Percentiles rank a stretch among this genome's conserved stretches.
These are phyloP conservation scores for Striga asiatica DNA, from an alignment of 257 asterid genomes.

Conservation along the genomic window DNA sequence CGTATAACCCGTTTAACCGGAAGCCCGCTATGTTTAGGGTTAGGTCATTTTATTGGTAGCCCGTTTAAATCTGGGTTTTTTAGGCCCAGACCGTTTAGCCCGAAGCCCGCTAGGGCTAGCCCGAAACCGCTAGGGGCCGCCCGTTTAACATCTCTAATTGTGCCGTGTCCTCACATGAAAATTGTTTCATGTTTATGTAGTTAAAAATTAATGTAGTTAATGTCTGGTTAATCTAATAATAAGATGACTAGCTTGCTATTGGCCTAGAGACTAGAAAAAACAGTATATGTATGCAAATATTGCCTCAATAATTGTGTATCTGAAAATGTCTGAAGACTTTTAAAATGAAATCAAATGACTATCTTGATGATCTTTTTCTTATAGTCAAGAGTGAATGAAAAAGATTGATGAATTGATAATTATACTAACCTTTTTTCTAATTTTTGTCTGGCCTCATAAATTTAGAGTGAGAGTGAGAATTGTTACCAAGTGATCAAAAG, in stretches of 20 bases:
- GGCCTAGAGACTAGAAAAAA: too few species aligned
- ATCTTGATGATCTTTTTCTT: background rate
- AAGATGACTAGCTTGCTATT: too few species aligned
- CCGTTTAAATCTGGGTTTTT: too few species aligned
- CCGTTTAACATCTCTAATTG: background rate
- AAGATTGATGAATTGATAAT: background rate
- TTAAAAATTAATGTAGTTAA: background rate
- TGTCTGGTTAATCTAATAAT: background rate
- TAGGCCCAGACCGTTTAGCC: too few species aligned
- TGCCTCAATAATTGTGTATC: background rate
- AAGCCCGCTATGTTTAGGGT: too few species aligned
- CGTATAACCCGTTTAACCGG: too few species aligned
- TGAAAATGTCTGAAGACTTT: background rate
- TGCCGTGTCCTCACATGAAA: background rate
- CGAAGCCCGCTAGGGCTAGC: too few species aligned
- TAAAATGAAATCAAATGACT: background rate
- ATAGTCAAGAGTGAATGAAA: background rate
- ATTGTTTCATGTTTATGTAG: background rate
- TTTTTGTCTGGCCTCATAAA: background rate
- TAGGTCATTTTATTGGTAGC: too few species aligned
- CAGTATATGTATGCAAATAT: too few species aligned
- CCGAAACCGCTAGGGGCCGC: background rate
- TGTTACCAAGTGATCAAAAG: constrained; percentile 69
- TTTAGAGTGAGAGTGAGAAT: constrained; percentile 66
- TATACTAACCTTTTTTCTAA: background rate